phyloP scores from a whole-genome alignment of 768 basidiomycete species.

The Phanerochaete carnosa region DNA sequence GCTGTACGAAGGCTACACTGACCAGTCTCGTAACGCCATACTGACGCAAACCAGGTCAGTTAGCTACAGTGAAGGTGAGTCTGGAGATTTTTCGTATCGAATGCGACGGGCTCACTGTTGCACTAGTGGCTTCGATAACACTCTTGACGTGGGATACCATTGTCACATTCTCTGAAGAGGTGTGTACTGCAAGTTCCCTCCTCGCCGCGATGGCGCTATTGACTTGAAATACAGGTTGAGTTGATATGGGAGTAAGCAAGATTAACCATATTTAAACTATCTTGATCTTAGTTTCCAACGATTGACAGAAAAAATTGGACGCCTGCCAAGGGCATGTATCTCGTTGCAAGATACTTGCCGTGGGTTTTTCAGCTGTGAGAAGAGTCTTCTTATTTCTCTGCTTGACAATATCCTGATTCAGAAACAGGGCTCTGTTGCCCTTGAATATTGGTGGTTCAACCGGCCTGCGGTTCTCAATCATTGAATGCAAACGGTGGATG shows the following conservation, averaged over 20 bases:
- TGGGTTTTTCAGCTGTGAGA: slow-evolving; percentile 21
- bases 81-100: not conserved
- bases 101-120: not conserved
- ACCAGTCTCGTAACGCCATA: not conserved
- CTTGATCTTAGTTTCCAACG: not conserved
- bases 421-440: slow-evolving; percentile 18
- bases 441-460: slow-evolving; percentile 23
- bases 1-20: not conserved
- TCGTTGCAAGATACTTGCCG: slow-evolving; percentile 19
- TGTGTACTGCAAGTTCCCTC: not conserved
- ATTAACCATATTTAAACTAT: not conserved
- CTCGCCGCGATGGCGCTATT: not conserved
- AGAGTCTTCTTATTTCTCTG: not conserved
- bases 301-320: slow-evolving; percentile 17
- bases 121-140: slow-evolving; percentile 12
- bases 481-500: slow-evolving; percentile 20
- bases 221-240: slow-evolving; percentile 14
- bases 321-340: slow-evolving; percentile 19
- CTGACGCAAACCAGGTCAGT: not conserved
- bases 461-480: slow-evolving; percentile 14
- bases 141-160: slow-evolving; percentile 17
- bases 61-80: slow-evolving; percentile 13
- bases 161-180: slow-evolving; percentile 17
- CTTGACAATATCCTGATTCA: not conserved
- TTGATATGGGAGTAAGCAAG: slow-evolving; percentile 21